Conservation (phyloP, 2,329 filamentous ascomycete species). For the Penicillium sp. region DNA sequence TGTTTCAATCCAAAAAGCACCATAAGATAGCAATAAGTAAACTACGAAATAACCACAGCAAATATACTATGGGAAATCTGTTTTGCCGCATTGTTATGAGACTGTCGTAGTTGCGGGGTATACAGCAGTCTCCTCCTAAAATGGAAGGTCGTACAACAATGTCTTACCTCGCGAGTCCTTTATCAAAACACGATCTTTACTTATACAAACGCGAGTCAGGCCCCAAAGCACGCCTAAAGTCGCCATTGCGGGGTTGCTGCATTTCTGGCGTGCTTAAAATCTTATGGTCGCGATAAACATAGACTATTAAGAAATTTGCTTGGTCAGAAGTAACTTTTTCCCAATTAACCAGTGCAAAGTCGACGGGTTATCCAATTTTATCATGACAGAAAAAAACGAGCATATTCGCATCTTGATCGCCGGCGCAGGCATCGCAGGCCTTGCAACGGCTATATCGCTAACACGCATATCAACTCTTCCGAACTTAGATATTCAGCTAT, state of each 20-base stretch:
- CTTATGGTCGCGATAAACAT: not conserved
- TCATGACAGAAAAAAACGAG: constrained; percentile 1
- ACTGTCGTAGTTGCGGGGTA: too few species aligned
- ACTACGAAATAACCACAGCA: too few species aligned
- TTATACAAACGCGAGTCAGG: not conserved
- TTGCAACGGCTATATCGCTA: constrained; percentile 50
- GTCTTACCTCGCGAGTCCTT: not conserved
- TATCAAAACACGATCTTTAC: not conserved
- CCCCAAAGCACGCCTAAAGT: constrained; percentile 10
- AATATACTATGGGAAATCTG: too few species aligned
- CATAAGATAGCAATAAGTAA: constrained; percentile 45
- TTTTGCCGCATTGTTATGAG: too few species aligned
- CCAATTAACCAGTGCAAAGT: not conserved
- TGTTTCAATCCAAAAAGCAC: constrained; percentile 42
- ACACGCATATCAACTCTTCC: constrained; percentile 5
- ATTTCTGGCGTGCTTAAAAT: constrained; percentile 26
- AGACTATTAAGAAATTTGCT: not conserved
- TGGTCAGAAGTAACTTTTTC: not conserved
- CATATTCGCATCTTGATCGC: constrained; percentile 44
- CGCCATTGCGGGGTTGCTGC: constrained; percentile 16
- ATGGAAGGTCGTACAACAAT: not conserved
- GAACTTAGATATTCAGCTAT: constrained; percentile 49
- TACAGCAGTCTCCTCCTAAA: not conserved
- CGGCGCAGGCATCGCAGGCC: constrained; percentile 52
- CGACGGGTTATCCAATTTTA: not conserved